These are phyloP conservation scores for Atkinsonella hypoxylon DNA, from an alignment of 2,329 filamentous ascomycete species.

Conservation along the genomic window DNA sequence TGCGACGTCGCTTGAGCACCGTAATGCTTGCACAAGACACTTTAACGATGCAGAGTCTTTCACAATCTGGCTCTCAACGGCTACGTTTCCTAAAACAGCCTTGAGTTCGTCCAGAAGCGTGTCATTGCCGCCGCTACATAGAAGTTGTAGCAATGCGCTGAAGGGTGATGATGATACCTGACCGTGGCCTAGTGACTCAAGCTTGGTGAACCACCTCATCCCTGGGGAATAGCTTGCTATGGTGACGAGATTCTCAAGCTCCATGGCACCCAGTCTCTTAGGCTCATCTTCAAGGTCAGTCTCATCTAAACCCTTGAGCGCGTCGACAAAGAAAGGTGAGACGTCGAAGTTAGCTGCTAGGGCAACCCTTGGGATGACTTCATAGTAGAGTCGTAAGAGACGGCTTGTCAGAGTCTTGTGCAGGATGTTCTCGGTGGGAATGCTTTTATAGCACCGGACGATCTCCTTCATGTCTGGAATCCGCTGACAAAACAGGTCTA, in stretches of 20 bases:
- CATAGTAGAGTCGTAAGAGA: slow-evolving; percentile 73
- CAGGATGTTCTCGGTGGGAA: slow-evolving; percentile 55
- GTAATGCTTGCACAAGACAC: slow-evolving; percentile 29
- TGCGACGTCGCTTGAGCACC: slow-evolving; percentile 11
- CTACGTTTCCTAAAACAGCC: slow-evolving; percentile 46
- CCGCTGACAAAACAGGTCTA: slow-evolving; percentile 63
- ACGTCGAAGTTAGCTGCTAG: slow-evolving; percentile 82
- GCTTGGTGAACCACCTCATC: slow-evolving; percentile 84
- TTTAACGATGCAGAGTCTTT: slow-evolving; percentile 36
- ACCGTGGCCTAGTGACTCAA: slow-evolving; percentile 41
- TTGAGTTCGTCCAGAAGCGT: slow-evolving; percentile 32
- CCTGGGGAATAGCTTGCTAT: slow-evolving; percentile 71
- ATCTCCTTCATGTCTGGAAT: slow-evolving; percentile 76
- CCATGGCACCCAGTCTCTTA: slow-evolving; percentile 50
- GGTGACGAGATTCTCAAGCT: slow-evolving; percentile 69
- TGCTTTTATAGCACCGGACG: slow-evolving; percentile 59
- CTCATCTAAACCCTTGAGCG: slow-evolving; percentile 50
- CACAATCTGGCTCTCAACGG: slow-evolving; percentile 55
- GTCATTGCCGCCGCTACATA: slow-evolving; percentile 19
- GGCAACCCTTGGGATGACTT: slow-evolving; percentile 66
- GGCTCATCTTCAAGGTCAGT: slow-evolving; percentile 36
- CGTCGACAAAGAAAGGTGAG: slow-evolving; percentile 59
- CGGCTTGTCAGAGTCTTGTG: slow-evolving; percentile 71
- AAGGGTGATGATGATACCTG: slow-evolving; percentile 45
- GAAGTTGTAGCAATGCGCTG: slow-evolving; percentile 49